A percentile compares a stretch with the other conserved stretches of the same genome.
phyloP scores from a whole-genome alignment of 2,329 filamentous ascomycete genomes.

The Rosellinia necatrix region DNA sequence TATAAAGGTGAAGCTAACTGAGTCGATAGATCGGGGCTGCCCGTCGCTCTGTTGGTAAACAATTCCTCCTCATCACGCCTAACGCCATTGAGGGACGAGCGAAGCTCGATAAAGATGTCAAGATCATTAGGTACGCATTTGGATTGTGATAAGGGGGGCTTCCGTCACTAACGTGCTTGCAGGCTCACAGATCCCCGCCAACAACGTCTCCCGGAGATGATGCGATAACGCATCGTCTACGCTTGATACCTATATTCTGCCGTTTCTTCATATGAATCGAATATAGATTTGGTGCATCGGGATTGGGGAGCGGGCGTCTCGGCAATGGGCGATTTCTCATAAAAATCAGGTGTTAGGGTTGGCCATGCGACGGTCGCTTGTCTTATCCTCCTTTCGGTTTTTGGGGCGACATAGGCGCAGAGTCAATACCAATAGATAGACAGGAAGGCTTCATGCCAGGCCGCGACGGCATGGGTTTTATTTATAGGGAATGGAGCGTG shows the following conservation, averaged over 20 bases:
- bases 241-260: slow-evolving; percentile 4
- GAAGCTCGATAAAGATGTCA: slow-evolving; percentile 70
- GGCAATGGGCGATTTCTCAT: neutral
- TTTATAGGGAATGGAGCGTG: neutral
- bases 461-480: neutral
- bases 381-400: neutral
- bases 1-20: slow-evolving; percentile 30
- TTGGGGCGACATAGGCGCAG: slow-evolving; percentile 2
- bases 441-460: slow-evolving; percentile 5
- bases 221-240: slow-evolving; percentile 20
- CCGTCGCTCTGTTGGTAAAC: slow-evolving; percentile 81
- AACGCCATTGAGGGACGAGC: slow-evolving; percentile 73
- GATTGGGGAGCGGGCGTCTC: slow-evolving; percentile 12
- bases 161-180: slow-evolving; percentile 33
- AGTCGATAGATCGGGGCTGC: slow-evolving; percentile 74
- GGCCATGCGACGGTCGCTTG: neutral
- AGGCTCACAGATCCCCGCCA: slow-evolving; percentile 66
- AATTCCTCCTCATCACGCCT: slow-evolving; percentile 96
- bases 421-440: slow-evolving; percentile 12
- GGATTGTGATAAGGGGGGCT: neutral
- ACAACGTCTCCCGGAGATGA: slow-evolving; percentile 47
- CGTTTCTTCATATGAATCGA: neutral
- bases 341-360: slow-evolving; percentile 2
- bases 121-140: slow-evolving; percentile 67
- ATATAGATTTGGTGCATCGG: slow-evolving; percentile 8